Base-by-base conservation (phyloP, 768 basidiomycete genomes). In the Amanita subjunquillea region DNA sequence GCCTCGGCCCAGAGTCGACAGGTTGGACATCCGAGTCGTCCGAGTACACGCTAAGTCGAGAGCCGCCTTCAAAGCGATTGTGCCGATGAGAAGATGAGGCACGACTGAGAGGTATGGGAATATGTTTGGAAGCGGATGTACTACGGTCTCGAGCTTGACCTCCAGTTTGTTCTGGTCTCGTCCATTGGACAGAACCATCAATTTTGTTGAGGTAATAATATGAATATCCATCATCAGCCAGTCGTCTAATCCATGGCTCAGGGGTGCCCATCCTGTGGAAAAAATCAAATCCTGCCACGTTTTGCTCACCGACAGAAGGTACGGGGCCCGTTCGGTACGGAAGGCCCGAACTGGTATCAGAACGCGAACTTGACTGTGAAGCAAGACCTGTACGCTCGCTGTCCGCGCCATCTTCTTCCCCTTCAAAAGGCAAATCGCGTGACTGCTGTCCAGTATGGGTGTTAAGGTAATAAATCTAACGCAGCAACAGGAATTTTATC, bases 391-490 rank as follows among this genome's bases (percentile, higher is more conserved):
- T 79, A 38, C 85, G 70, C 53, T 85, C 84, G 32, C 72, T 75
- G 54, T 85, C 83, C 1, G 82, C 78, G 34, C 71, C 66, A 43
- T 85, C 83, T 43, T 79, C 77, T 46, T 87, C 84, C 9, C 74
- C 69, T 62, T 89, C 87, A 44, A 73, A 71, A 22, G 93, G 93
- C n/a, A 95, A 69, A 59, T 96, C 90, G 58, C 83, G 78, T 25
- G 91, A 83, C 39, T 80, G 81, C 64, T 90, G 78, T 30, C 88
- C 88, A 4, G 88, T 91, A 58, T 87, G 79, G 2, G 90, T 91
- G 62, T 98, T 99, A 57, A 91, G 78, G 69, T 97, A 99, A 73
- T 84, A 94, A 64, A 99, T 92, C 93, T 96, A 22, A 13, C n/a
- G 47, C 23, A 44, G 9, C 25, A 20, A 4, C 3, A 41, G 13